These are phyloP conservation scores for Candida cerambycidarum DNA, from an alignment of 805 yeast genomes.

Conservation along the genomic window DNA sequence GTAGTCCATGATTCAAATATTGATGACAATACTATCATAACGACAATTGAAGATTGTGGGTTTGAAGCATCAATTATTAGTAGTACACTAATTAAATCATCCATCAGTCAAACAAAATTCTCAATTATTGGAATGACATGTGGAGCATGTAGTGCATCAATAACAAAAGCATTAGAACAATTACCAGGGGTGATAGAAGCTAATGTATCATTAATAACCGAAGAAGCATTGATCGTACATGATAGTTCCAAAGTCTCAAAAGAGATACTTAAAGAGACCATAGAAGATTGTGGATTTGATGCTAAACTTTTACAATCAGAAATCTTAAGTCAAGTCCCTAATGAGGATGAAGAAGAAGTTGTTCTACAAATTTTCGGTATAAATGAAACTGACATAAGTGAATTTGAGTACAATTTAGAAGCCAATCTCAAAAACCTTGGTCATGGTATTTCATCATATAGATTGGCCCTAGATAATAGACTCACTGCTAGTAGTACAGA, in stretches of 20 bases:
- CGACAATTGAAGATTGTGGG: slow-evolving; percentile 48
- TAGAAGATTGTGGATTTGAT: slow-evolving; percentile 60
- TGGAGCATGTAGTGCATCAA: slow-evolving; percentile 74
- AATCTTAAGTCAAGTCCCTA: slow-evolving; percentile 12
- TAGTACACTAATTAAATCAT: not conserved
- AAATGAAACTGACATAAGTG: slow-evolving; percentile 23
- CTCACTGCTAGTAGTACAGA: slow-evolving; percentile 9
- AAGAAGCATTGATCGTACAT: slow-evolving; percentile 63
- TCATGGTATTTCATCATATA: slow-evolving; percentile 28
- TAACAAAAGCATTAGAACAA: slow-evolving; percentile 52
- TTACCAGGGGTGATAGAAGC: slow-evolving; percentile 53
- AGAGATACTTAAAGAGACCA: slow-evolving; percentile 46
- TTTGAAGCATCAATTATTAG: slow-evolving; percentile 43
- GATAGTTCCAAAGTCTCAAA: slow-evolving; percentile 24
- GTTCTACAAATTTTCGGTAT: slow-evolving; percentile 36
- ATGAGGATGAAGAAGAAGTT: slow-evolving; percentile 28
- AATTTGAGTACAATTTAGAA: slow-evolving; percentile 40
- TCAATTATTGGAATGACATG: slow-evolving; percentile 85
- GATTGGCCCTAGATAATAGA: slow-evolving; percentile 19
- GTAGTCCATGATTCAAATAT: slow-evolving; percentile 25
- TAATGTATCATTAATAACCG: slow-evolving; percentile 73
- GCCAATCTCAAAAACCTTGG: slow-evolving; percentile 32
- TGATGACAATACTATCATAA: slow-evolving; percentile 18
- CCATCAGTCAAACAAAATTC: slow-evolving; percentile 13
- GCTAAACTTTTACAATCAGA: slow-evolving; percentile 14